A percentile compares a stretch with the other conserved stretches of the same genome.
These are phyloP conservation scores for Barnettozyma wickerhamii DNA, from an alignment of 805 yeast genomes.

Conservation along the genomic window DNA sequence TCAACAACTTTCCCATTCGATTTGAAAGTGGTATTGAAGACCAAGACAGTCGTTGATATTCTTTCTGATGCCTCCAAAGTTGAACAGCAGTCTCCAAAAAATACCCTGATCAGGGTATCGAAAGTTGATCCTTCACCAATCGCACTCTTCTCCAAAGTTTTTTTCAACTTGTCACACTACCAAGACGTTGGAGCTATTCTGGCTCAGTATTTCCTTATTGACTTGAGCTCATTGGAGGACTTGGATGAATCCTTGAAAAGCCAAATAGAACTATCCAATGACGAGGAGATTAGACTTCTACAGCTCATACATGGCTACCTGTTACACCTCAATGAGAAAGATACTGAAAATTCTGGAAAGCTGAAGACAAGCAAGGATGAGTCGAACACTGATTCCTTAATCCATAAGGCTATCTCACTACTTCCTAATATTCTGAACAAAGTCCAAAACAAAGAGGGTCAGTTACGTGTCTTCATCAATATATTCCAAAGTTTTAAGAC, in stretches of 20 bases:
- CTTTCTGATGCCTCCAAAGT: conserved; percentile 27
- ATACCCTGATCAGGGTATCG: conserved; percentile 11
- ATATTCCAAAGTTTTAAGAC: conserved; percentile 15
- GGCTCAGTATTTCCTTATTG: conserved; percentile 39
- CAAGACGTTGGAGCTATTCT: conserved; percentile 34
- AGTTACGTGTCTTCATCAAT: conserved; percentile 14
- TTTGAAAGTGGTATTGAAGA: conserved; percentile 26
- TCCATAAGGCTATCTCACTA: conserved; percentile 12
- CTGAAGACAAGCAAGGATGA: conserved; percentile 13
- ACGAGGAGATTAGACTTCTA: conserved; percentile 29
- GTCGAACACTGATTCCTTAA: conserved; percentile 8
- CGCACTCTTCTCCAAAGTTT: conserved; percentile 26
- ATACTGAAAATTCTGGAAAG: conserved; percentile 5
- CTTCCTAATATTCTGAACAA: conserved; percentile 13
- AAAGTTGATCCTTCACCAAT: conserved; percentile 10
- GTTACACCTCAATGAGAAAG: conserved; percentile 7
- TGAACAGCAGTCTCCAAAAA: conserved; percentile 1
- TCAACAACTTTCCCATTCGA: conserved; percentile 24
- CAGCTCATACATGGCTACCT: conserved; percentile 38
- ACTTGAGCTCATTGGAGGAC: conserved; percentile 32
- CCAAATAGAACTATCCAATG: conserved; percentile 26
- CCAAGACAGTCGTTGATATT: conserved; percentile 25
- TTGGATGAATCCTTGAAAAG: conserved; percentile 31
- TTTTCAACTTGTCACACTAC: conserved; percentile 26
- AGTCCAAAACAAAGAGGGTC: conserved; percentile 11